Conservation (phyloP, 139 green algal genomes). For the Spirogloea muscicola region DNA sequence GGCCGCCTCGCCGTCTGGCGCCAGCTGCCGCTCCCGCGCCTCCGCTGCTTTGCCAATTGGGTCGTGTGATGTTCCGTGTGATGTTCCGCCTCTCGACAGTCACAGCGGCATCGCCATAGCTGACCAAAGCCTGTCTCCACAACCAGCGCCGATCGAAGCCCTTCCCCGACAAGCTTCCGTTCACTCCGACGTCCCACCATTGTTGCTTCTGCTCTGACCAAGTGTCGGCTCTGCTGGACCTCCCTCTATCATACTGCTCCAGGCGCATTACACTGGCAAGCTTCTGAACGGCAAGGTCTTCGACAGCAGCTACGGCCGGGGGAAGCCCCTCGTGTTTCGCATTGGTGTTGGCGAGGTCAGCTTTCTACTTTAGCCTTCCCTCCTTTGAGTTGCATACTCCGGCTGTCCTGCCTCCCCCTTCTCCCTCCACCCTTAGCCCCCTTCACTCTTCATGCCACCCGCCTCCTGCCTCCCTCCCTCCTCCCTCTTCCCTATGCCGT, state of each 20-base stretch:
- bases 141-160: no score
- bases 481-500: no score
- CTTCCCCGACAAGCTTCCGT: neutral
- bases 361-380: no score
- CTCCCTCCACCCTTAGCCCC: no score
- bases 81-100: neutral
- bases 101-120: neutral
- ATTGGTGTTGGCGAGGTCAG: constrained; percentile 42
- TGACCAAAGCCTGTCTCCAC: no score
- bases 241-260: constrained; percentile 6
- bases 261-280: constrained; percentile 47
- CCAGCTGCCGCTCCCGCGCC: neutral
- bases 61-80: neutral
- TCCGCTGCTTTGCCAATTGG: neutral
- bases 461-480: no score
- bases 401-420: no score
- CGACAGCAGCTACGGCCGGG: constrained; percentile 49
- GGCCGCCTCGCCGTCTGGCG: neutral
- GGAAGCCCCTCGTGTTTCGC: constrained; percentile 42
- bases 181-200: neutral
- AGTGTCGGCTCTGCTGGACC: neutral
- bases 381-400: no score
- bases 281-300: constrained; percentile 46
- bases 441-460: no score
- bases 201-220: neutral